These are phyloP conservation scores for Saturnispora kantuleensis DNA, from an alignment of 805 yeast species.

Conservation along the genomic window DNA sequence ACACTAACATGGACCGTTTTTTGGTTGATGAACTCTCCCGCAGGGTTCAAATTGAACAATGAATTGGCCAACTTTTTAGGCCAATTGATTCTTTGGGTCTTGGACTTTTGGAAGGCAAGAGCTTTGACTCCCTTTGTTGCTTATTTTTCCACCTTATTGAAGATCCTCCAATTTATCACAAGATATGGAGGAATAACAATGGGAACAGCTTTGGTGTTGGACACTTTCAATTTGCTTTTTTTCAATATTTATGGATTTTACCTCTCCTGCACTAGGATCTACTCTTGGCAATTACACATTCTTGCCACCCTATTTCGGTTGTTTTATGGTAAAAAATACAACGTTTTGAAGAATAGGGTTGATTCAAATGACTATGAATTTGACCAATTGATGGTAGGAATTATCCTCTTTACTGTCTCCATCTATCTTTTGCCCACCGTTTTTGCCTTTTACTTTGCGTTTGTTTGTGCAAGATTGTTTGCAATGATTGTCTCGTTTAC, in stretches of 20 bases:
- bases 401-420: slow-evolving; percentile 72
- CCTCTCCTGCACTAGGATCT: slow-evolving; percentile 67
- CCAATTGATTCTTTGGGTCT: slow-evolving; percentile 77
- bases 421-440: slow-evolving; percentile 80
- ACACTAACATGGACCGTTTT: slow-evolving; percentile 34
- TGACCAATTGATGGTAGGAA: slow-evolving; percentile 83
- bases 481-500: slow-evolving; percentile 39
- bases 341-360: slow-evolving; percentile 72
- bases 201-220: slow-evolving; percentile 55
- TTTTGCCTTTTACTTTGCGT: slow-evolving; percentile 69
- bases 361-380: slow-evolving; percentile 78
- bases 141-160: slow-evolving; percentile 13
- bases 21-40: slow-evolving; percentile 85
- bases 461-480: slow-evolving; percentile 49
- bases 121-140: slow-evolving; percentile 12
- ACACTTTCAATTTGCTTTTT: slow-evolving; percentile 50
- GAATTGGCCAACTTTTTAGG: slow-evolving; percentile 82
- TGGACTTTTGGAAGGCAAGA: slow-evolving; percentile 48
- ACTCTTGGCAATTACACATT: slow-evolving; percentile 60
- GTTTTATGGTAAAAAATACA: slow-evolving; percentile 83
- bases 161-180: slow-evolving; percentile 13
- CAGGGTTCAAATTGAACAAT: slow-evolving; percentile 84
- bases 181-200: slow-evolving; percentile 53
- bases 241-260: slow-evolving; percentile 72
- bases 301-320: slow-evolving; percentile 69